These are phyloP conservation scores for Murraya paniculata DNA, from an alignment of 345 rosid species.

Conservation along the genomic window DNA sequence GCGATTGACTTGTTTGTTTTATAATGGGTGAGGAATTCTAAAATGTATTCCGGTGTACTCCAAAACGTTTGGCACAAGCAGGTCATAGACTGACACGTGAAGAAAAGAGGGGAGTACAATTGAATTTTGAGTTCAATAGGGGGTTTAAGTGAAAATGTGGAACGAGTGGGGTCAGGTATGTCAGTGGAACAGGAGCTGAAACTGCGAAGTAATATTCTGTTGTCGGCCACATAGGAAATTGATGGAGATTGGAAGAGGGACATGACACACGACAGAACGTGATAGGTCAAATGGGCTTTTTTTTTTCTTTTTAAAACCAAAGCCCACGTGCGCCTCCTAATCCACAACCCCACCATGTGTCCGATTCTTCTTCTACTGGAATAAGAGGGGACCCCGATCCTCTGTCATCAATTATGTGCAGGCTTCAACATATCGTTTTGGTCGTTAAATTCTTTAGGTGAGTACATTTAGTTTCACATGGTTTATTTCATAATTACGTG, in stretches of 20 bases:
- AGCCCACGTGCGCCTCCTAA: conserved; percentile 43
- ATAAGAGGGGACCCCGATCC: background rate
- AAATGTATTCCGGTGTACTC: background rate
- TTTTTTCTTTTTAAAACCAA: background rate
- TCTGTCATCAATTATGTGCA: background rate
- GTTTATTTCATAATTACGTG: too few species aligned
- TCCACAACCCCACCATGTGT: conserved; percentile 29
- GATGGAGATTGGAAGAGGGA: background rate
- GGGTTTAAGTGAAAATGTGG: background rate
- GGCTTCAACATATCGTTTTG: too few species aligned
- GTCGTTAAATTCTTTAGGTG: too few species aligned
- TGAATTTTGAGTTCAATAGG: too few species aligned
- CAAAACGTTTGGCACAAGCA: background rate
- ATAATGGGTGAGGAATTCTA: background rate
- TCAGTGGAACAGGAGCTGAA: conserved; percentile 15
- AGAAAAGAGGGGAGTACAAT: too few species aligned
- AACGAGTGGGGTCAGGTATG: background rate
- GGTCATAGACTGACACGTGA: too few species aligned
- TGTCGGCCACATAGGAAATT: conserved; percentile 35
- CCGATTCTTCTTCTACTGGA: background rate
- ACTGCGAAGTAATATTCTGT: conserved; percentile 14
- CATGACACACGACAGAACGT: background rate
- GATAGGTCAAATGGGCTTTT: conserved; percentile 31
- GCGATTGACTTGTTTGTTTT: background rate
- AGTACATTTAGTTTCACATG: too few species aligned